phyloP scores from a whole-genome alignment of 768 basidiomycete species.

The Boletus tomentosulus region DNA sequence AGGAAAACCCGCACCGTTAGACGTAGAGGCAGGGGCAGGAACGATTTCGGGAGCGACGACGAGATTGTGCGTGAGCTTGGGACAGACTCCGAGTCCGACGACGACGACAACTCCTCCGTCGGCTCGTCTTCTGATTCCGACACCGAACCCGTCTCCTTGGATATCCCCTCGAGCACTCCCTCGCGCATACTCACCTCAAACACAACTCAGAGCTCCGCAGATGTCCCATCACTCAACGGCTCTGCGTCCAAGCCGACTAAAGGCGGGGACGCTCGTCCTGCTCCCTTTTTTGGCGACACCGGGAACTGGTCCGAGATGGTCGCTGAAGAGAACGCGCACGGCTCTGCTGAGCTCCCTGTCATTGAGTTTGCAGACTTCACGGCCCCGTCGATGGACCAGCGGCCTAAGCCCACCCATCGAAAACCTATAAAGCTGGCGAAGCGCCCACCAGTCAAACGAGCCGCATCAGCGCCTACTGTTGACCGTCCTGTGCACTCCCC shows the following conservation, averaged over 20 bases:
- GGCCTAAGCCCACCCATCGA: constrained; percentile 34
- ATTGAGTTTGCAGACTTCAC: constrained; percentile 71
- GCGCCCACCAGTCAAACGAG: constrained; percentile 33
- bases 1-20: constrained; percentile 45
- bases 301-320: constrained; percentile 84
- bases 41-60: constrained; percentile 66
- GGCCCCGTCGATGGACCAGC: constrained; percentile 29
- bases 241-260: constrained; percentile 24
- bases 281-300: constrained; percentile 51
- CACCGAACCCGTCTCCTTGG: constrained; percentile 66
- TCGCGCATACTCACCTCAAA: constrained; percentile 61
- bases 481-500: constrained; percentile 19
- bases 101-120: constrained; percentile 54
- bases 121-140: constrained; percentile 66
- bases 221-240: constrained; percentile 27
- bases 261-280: constrained; percentile 29
- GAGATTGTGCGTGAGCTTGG: constrained; percentile 69
- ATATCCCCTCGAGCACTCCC: constrained; percentile 47
- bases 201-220: constrained; percentile 59
- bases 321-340: constrained; percentile 63
- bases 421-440: constrained; percentile 41
- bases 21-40: constrained; percentile 60
- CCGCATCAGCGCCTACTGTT: constrained; percentile 32
- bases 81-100: constrained; percentile 67
- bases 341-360: constrained; percentile 66